Percentiles rank a stretch among this genome's conserved stretches.
phyloP scores from a whole-genome alignment of 2,329 filamentous ascomycete species.

The Fusarium decemcellulare region DNA sequence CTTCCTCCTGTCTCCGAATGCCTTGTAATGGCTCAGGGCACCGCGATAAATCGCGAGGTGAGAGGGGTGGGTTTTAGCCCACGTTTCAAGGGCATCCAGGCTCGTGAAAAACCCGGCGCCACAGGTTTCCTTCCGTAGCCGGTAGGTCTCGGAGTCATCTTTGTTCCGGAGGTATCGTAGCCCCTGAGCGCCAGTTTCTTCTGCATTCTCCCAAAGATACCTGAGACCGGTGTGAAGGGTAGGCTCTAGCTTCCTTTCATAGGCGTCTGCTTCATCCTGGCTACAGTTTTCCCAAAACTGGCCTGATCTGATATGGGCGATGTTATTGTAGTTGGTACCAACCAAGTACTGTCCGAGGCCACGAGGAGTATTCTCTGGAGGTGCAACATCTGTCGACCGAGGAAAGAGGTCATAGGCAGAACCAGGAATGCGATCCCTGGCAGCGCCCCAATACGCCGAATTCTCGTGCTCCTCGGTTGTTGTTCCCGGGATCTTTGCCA shows the following conservation, averaged over 20 bases:
- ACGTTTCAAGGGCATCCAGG: constrained; percentile 59
- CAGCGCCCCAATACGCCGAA: constrained; percentile 66
- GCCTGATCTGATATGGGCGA: constrained; percentile 64
- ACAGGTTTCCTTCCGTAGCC: constrained; percentile 57
- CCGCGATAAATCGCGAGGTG: constrained; percentile 64
- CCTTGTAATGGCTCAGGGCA: constrained; percentile 60
- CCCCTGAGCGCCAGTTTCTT: constrained; percentile 47
- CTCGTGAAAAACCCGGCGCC: constrained; percentile 62
- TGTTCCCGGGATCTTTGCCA: constrained; percentile 55
- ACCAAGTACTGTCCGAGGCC: constrained; percentile 52
- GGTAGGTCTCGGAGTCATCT: not conserved
- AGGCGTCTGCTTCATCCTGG: constrained; percentile 49
- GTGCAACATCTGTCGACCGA: constrained; percentile 20
- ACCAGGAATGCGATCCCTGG: constrained; percentile 62
- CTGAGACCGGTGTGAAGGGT: constrained; percentile 57
- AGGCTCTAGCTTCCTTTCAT: constrained; percentile 59
- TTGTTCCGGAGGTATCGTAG: constrained; percentile 49
- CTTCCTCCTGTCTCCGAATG: constrained; percentile 58
- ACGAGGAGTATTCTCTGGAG: constrained; percentile 15
- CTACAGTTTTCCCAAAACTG: constrained; percentile 63
- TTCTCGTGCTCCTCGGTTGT: constrained; percentile 55
- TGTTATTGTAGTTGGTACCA: constrained; percentile 58
- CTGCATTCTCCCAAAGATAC: constrained; percentile 58
- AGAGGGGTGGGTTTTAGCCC: constrained; percentile 61
- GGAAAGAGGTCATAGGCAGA: constrained; percentile 61